These are phyloP conservation scores for Musa troglodytarum DNA, from an alignment of 176 grass and related monocot species.

Conservation along the genomic window DNA sequence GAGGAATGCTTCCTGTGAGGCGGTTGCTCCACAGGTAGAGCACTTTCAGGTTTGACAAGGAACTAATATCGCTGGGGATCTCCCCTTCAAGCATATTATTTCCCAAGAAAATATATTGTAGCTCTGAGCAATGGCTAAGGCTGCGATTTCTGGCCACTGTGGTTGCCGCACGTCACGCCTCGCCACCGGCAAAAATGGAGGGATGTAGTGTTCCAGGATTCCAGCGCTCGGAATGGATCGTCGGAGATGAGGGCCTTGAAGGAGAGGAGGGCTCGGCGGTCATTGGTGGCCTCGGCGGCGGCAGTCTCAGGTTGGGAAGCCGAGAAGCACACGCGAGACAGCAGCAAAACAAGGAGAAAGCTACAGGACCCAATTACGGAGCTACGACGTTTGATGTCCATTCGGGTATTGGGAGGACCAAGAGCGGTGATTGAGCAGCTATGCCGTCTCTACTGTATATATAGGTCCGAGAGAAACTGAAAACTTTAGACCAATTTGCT, in stretches of 20 bases:
- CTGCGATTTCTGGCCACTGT: neutral
- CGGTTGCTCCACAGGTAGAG: neutral
- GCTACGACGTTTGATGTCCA: slow-evolving; percentile 18
- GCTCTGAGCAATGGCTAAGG: slow-evolving; percentile 17
- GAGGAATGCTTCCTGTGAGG: neutral
- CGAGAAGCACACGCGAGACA: slow-evolving; percentile 1
- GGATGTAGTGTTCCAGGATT: slow-evolving; percentile 34
- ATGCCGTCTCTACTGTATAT: too few relatives aligned
- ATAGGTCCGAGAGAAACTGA: too few relatives aligned
- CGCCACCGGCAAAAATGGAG: slow-evolving; percentile 26
- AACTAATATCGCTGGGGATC: neutral
- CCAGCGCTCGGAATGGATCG: neutral
- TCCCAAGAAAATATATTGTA: slow-evolving; percentile 28
- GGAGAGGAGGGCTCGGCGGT: slow-evolving; percentile 29
- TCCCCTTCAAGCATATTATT: slow-evolving; percentile 20
- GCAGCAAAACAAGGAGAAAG: neutral
- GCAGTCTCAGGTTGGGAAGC: slow-evolving; percentile 7
- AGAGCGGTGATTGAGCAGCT: too few relatives aligned
- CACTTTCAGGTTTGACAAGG: neutral
- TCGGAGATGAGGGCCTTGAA: slow-evolving; percentile 25
- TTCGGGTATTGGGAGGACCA: too few relatives aligned
- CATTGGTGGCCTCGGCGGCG: neutral
- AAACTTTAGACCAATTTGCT: too few relatives aligned
- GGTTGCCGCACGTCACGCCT: slow-evolving; percentile 23
- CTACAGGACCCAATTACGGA: slow-evolving; percentile 3